phyloP scores from a whole-genome alignment of 1,139 yeast species.

The Ogataea hybrid region DNA sequence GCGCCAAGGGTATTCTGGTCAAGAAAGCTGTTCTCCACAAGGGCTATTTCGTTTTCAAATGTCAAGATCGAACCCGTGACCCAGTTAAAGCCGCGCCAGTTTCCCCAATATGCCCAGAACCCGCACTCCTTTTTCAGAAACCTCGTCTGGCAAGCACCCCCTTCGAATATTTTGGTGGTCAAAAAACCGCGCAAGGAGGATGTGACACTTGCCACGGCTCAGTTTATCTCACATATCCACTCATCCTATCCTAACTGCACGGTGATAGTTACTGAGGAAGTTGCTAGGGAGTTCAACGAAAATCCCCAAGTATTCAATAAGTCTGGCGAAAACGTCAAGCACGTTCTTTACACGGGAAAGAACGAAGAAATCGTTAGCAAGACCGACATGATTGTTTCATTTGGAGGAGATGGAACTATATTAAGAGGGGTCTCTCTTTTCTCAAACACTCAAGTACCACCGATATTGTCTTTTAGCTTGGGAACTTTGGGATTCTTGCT shows the following conservation, averaged over 20 bases:
- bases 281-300: slow-evolving; percentile 64
- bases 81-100: slow-evolving; percentile 19
- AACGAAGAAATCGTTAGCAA: slow-evolving; percentile 51
- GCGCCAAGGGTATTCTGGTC: not conserved
- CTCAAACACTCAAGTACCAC: slow-evolving; percentile 73
- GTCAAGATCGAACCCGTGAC: slow-evolving; percentile 12
- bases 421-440: slow-evolving; percentile 55
- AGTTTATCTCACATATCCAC: slow-evolving; percentile 57
- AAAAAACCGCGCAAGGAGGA: slow-evolving; percentile 78
- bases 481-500: slow-evolving; percentile 90
- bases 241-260: slow-evolving; percentile 65
- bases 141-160: slow-evolving; percentile 47
- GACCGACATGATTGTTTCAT: slow-evolving; percentile 73
- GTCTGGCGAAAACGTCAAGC: slow-evolving; percentile 22
- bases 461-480: slow-evolving; percentile 81
- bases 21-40: not conserved
- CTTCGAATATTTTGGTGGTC: slow-evolving; percentile 71
- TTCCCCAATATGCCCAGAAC: slow-evolving; percentile 33
- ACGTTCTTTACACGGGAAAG: slow-evolving; percentile 55
- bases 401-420: slow-evolving; percentile 97
- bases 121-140: slow-evolving; percentile 41
- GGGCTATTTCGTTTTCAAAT: not conserved
- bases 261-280: slow-evolving; percentile 72
- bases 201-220: slow-evolving; percentile 65
- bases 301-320: slow-evolving; percentile 35